Evolutionary conservation across 2,329 filamentous ascomycete species (phyloP), one percentile per base, ranked within the genome.

Genomic region (Diaporthe aspalathi): DNA sequence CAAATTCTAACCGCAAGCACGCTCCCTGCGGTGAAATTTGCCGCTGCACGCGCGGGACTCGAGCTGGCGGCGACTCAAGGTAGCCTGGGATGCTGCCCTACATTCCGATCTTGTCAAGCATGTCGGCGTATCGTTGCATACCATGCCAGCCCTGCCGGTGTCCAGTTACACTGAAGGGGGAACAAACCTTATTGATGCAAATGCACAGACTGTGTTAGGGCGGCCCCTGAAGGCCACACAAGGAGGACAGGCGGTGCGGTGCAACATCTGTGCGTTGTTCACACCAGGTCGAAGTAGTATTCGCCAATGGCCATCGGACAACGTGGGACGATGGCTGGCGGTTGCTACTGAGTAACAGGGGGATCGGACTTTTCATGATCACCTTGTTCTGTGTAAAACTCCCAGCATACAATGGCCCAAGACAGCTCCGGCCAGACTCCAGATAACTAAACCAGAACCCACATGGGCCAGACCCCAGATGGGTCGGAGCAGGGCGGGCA

Each of bases 181-280:
- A 2, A 50, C 54, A 20, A 38, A 17, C 11, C 14, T 50, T 17
- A 49, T n/a, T n/a, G n/a, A n/a, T 38, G 43, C 29, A 35, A n/a
- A 49, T 65, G 60, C 60, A 65, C 60, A 65, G 60, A 65, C 60
- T n/a, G 29, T 63, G 16, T 16, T 29, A 65, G 29, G 29, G 29
- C 57, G 27, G 27, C 43, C 57, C 57, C 57, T 63, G 57, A 32
- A 32, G n/a, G 32, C 32, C 32, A 38, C 2, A 12, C 35, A 2
- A 38, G 5, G 35, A 38, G 32, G 14, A 5, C 38, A 35, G 4
- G 9, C 16, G 12, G 20, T 47, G 11, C 32, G 40, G 17, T 49
- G 60, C 60, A 63, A 27, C 60, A 63, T 63, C 60, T 63, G 60
- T 63, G 60, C 60, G 60, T 24, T 63, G 60, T 63, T 49, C 43